These are phyloP conservation scores for Pseudomonodictys pantanalensis DNA, from an alignment of 495 filamentous ascomycete genomes.

Conservation along the genomic window DNA sequence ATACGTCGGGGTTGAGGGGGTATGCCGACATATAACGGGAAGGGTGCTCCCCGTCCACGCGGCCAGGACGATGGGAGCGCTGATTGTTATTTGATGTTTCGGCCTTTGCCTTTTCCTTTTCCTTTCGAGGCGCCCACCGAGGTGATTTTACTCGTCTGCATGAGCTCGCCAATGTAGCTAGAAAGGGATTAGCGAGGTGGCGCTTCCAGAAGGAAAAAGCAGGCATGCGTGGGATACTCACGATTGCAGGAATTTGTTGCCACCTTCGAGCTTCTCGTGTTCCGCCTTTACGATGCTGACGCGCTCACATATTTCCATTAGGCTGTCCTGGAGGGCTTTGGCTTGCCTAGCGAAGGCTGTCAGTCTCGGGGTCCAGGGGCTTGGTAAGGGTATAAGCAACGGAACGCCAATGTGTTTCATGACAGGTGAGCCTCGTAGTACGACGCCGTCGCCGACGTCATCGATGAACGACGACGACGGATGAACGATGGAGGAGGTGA, in stretches of 20 bases:
- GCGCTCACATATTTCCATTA: conserved; percentile 82
- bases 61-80: not conserved
- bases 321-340: conserved; percentile 77
- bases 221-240: conserved; percentile 37
- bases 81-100: conserved; percentile 25
- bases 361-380: conserved; percentile 3
- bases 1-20: conserved; percentile 5
- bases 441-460: conserved; percentile 1
- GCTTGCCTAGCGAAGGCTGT: conserved; percentile 63
- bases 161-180: conserved; percentile 69
- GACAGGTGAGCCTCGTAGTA: not conserved
- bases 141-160: conserved; percentile 79
- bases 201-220: not conserved
- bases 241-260: conserved; percentile 88
- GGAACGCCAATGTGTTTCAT: not conserved
- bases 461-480: not conserved
- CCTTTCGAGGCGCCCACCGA: conserved; percentile 48
- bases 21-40: conserved; percentile 13
- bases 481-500: not conserved
- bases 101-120: conserved; percentile 44
- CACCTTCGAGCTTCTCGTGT: conserved; percentile 88
- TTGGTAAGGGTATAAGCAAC: not conserved
- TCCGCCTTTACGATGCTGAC: conserved; percentile 93
- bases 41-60: not conserved
- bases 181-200: conserved; percentile 21